These are phyloP conservation scores for Penicillium sp. DNA, from an alignment of 2,329 filamentous ascomycete species.

Conservation along the genomic window DNA sequence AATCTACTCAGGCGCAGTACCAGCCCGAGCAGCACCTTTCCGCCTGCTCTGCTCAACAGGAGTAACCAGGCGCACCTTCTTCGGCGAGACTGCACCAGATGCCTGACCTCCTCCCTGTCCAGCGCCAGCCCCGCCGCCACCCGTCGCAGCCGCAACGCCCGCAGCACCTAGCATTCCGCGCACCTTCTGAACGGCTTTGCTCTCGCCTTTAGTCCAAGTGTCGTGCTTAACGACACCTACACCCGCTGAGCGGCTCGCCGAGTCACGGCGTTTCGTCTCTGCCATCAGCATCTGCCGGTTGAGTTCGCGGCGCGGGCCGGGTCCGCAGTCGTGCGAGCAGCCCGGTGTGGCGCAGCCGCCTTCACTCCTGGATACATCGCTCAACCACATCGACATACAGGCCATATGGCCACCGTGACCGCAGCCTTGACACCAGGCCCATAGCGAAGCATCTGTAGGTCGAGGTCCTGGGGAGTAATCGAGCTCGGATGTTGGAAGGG, in stretches of 20 bases:
- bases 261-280: slow-evolving; percentile 37
- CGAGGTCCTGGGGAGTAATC: slow-evolving; percentile 29
- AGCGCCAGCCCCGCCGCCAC: slow-evolving; percentile 27
- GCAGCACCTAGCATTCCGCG: slow-evolving; percentile 44
- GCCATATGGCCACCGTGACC: slow-evolving; percentile 61
- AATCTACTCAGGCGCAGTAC: slow-evolving; percentile 8
- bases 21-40: slow-evolving; percentile 24
- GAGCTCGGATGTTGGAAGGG: slow-evolving; percentile 27
- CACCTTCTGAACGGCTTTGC: slow-evolving; percentile 49
- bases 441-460: slow-evolving; percentile 45
- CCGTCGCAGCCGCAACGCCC: slow-evolving; percentile 35
- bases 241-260: slow-evolving; percentile 35
- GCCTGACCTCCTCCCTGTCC: slow-evolving; percentile 27
- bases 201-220: slow-evolving; percentile 46
- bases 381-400: slow-evolving; percentile 60
- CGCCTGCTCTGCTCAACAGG: slow-evolving; percentile 44
- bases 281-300: slow-evolving; percentile 37
- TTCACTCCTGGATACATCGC: slow-evolving; percentile 49
- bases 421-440: slow-evolving; percentile 61
- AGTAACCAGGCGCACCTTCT: slow-evolving; percentile 48
- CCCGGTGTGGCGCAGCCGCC: slow-evolving; percentile 61
- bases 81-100: slow-evolving; percentile 43
- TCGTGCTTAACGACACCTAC: slow-evolving; percentile 46
- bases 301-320: slow-evolving; percentile 48
- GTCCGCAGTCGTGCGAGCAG: slow-evolving; percentile 62